These are phyloP conservation scores for Borovskyia barvae DNA, from an alignment of 208 protist species.

Conservation along the genomic window DNA sequence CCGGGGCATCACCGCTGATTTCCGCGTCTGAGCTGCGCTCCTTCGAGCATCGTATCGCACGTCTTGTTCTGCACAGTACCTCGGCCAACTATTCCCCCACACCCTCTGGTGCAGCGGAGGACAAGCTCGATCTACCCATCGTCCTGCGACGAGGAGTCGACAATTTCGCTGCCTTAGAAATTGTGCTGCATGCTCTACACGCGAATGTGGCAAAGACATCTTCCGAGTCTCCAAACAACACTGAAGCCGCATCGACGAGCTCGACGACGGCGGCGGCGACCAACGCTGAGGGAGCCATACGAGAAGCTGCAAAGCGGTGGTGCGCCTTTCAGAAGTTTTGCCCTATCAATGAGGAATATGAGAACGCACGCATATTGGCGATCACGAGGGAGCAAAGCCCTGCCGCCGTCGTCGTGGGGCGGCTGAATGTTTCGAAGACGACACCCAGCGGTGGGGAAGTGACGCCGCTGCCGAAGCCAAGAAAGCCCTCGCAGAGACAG, in stretches of 20 bases:
- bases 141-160: constrained; percentile 61
- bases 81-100: constrained; percentile 4
- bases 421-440: no score
- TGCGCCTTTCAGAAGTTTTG: constrained; percentile 63
- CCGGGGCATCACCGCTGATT: neutral
- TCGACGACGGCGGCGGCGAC: no score
- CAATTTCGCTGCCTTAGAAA: constrained; percentile 59
- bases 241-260: no score
- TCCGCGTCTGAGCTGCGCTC: constrained; percentile 29
- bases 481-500: constrained; percentile 9
- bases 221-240: neutral
- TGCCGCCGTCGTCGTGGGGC: no score
- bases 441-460: no score
- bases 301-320: constrained; percentile 43
- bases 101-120: constrained; percentile 9
- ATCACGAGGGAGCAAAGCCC: no score
- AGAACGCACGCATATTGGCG: constrained; percentile 28
- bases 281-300: neutral
- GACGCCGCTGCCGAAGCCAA: neutral
- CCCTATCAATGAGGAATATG: constrained; percentile 51
- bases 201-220: constrained; percentile 2
- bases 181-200: constrained; percentile 30
- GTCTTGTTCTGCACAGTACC: constrained; percentile 33
- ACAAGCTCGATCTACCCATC: constrained; percentile 28
- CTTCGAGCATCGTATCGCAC: constrained; percentile 51